Base-by-base conservation (phyloP, 75 land plant genomes). In the Sequoiadendron giganteum region DNA sequence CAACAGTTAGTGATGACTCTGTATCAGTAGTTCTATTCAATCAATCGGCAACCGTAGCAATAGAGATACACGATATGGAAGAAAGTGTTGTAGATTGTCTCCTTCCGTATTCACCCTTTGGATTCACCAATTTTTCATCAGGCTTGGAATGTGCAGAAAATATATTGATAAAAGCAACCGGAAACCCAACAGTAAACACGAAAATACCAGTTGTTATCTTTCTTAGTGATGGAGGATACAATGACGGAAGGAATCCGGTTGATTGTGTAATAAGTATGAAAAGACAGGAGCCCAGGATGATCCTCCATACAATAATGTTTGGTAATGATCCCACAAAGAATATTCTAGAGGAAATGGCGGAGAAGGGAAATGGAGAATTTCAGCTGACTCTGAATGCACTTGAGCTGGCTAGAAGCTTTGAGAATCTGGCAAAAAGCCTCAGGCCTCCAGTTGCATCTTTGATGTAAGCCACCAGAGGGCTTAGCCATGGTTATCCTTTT, bases 301-400 rank as follows among this genome's bases (percentile, higher is more conserved):
- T 61, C 4, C 34, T 91, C 3, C 92, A 91, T 75, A 91, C 92
- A 13, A 87, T 91, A 28, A 89, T 86, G 90, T 91, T 88, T 56
- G 92, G 90, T 1, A 83, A 19, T n/a, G 92, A 91, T 85, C 90
- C 79, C 9, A 10, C 34, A 14, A 82, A 6, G 2, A 28, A 32
- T 10, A 84, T 88, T 18, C 88, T 91, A 34, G 61, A 54, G 56
- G 83, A 89, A 15, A 91, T 91, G 92, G 92, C 90, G 0, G 21
- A 32, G 25, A 85, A 49, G 48, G 91, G 91, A 36, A 34, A 58
- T 88, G 91, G 91, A 16, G 86, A 85, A 5, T 91, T 85, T 82
- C 88, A 91, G 58, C 48, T 82, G 1, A 91, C 90, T 86, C 58
- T 91, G 55, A 86, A 89, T 68, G 90, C 86, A 84, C 77, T 89